Evolutionary conservation across 2,329 filamentous ascomycete genomes (phyloP), one percentile per base, ranked within the genome.

Genomic region (Dactylellina leptospora): DNA sequence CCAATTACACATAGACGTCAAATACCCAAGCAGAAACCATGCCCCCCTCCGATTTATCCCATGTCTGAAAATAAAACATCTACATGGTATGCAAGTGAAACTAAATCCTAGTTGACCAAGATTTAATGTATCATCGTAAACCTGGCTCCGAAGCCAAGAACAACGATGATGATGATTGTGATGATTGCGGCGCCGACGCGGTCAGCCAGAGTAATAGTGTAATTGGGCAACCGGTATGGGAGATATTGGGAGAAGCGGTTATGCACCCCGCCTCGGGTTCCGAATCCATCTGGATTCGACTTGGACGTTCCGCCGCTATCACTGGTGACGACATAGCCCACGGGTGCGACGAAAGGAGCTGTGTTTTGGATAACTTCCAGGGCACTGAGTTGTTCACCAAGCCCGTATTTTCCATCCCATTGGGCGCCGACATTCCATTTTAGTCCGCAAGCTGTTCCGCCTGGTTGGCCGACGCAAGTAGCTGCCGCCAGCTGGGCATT

Each of bases 351-450:
- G n/a, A 79, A 76, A 8, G 82, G 80, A 42, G 89, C 79, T 2
- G 88, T 80, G 1, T 70, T 87, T 78, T 86, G 86, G 74, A 91
- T 80, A 10, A 88, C 84, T 23, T 85, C 84, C 23, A 90, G 81
- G 0, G 86, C 87, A 75, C 85, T 87, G 84, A 91, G 89, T 82
- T 90, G 86, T 78, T 89, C 83, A 42, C 89, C 85, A 6, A 91
- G 87, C 59, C 88, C 88, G 10, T 81, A 82, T 66, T 82, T 84
- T 44, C 84, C 84, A 74, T 87, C 85, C 75, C 82, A 90, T 1
- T 75, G n/a, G 2, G 64, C 44, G 38, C 82, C 83, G 0, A 81
- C 79, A 73, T 86, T 88, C 88, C 88, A 91, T 75, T 84, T 84
- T 74, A 89, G 85, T 4, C 87, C 86, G 76, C 89, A 91, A 25